These are phyloP conservation scores for Boletus pseudo-olivaceus DNA, from an alignment of 768 basidiomycete genomes.

Conservation along the genomic window DNA sequence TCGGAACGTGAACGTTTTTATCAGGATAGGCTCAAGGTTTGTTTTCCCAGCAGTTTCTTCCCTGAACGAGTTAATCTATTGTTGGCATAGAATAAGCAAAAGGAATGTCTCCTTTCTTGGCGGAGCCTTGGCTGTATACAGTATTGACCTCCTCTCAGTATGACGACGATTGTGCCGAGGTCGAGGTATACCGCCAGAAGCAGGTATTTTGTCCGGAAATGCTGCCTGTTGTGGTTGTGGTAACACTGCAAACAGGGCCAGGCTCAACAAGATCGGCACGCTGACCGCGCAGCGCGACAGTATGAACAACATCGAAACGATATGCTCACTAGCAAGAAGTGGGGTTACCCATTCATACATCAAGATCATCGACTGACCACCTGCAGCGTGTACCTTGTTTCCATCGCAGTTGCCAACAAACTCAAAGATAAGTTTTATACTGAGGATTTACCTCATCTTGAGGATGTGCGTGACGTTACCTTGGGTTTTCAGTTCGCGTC, in stretches of 20 bases:
- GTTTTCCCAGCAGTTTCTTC: constrained; percentile 9
- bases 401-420: constrained; percentile 65
- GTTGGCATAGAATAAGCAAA: constrained; percentile 29
- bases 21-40: constrained; percentile 66
- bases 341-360: constrained; percentile 7
- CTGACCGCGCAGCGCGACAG: constrained; percentile 69
- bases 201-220: constrained; percentile 43
- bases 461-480: constrained; percentile 54
- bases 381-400: constrained; percentile 64
- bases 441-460: constrained; percentile 63
- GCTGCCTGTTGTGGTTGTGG: neutral
- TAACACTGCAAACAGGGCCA: constrained; percentile 46
- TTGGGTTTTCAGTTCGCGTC: constrained; percentile 7
- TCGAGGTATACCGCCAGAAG: constrained; percentile 73
- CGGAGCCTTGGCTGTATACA: neutral
- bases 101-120: constrained; percentile 19
- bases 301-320: constrained; percentile 72
- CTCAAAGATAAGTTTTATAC: constrained; percentile 68
- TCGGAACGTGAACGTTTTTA: constrained; percentile 68
- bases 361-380: neutral
- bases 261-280: constrained; percentile 69
- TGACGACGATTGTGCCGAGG: constrained; percentile 72
- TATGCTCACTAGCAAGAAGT: constrained; percentile 86
- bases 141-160: constrained; percentile 47
- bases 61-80: constrained; percentile 1